A percentile compares a stretch with the other conserved stretches of the same genome.
phyloP scores from a whole-genome alignment of 805 yeast species.

The Myxozyma mucilagina region DNA sequence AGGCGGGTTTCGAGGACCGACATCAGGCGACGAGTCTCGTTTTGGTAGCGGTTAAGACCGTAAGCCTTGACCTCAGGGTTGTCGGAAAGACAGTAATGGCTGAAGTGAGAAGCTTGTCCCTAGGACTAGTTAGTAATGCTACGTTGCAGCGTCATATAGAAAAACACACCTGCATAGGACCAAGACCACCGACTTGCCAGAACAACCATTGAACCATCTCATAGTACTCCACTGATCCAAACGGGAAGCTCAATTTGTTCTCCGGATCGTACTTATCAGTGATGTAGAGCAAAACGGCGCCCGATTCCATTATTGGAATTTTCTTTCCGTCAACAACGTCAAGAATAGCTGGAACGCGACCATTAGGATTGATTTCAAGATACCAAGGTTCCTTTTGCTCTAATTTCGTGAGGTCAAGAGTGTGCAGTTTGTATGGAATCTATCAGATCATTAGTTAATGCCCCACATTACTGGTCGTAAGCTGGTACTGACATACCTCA shows the following conservation, averaged over 20 bases:
- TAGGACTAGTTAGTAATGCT: constrained; percentile 41
- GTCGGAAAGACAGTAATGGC: constrained; percentile 41
- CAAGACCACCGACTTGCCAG: constrained; percentile 28
- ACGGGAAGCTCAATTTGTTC: constrained; percentile 44
- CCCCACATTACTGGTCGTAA: too few species aligned
- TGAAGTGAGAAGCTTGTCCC: constrained; percentile 60
- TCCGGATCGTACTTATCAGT: constrained; percentile 62
- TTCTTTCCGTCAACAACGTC: constrained; percentile 46
- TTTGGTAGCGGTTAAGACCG: constrained; percentile 53
- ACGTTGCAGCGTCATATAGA: background rate
- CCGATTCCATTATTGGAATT: constrained; percentile 56
- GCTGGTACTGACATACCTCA: constrained; percentile 9
- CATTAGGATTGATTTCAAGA: constrained; percentile 59
- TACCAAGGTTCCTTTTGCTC: constrained; percentile 61
- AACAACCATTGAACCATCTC: constrained; percentile 30
- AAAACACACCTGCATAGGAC: constrained; percentile 54
- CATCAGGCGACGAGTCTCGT: constrained; percentile 55
- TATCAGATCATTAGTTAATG: background rate
- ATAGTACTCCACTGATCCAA: constrained; percentile 49
- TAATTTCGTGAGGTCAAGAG: constrained; percentile 46
- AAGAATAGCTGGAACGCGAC: constrained; percentile 59
- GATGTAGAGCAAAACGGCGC: constrained; percentile 60
- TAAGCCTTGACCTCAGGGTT: constrained; percentile 52
- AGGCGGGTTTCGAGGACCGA: constrained; percentile 57
- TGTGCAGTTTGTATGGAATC: constrained; percentile 40